Evolutionary conservation across 225 moss, liverwort and hornwort species (phyloP).

Genomic region (Neckera pumila): DNA sequence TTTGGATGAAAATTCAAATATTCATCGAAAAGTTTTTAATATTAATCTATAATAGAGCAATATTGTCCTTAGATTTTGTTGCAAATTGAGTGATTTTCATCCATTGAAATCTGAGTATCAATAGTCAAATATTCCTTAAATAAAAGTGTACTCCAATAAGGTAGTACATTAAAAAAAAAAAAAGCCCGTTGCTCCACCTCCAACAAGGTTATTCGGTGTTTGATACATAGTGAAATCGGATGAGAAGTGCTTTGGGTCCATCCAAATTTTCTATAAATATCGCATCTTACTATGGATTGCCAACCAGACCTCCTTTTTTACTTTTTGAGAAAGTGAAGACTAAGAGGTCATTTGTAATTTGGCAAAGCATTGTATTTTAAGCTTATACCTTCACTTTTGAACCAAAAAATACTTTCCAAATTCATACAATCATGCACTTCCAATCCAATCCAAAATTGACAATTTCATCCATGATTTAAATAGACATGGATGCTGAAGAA

Average conservation of each 20-base stretch:
- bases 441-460: background rate
- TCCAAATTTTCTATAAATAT: background rate
- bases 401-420: background rate
- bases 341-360: accelerated
- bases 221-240: accelerated
- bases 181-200: accelerated
- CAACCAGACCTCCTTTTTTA: no score
- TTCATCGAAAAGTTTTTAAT: no score
- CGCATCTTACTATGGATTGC: background rate
- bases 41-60: accelerated
- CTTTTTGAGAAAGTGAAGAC: background rate
- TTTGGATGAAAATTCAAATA: background rate
- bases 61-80: no score
- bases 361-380: background rate
- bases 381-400: background rate
- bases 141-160: no score
- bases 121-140: background rate
- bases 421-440: background rate
- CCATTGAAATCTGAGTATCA: background rate
- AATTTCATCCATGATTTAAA: accelerated
- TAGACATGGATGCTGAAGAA: no score
- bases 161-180: no score
- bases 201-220: accelerated
- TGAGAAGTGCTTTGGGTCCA: background rate
- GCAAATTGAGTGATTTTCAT: background rate